Evolutionary conservation across 257 asterid genomes (phyloP), one percentile per base, ranked within the genome.

Genomic region (Fraxinus americana): DNA sequence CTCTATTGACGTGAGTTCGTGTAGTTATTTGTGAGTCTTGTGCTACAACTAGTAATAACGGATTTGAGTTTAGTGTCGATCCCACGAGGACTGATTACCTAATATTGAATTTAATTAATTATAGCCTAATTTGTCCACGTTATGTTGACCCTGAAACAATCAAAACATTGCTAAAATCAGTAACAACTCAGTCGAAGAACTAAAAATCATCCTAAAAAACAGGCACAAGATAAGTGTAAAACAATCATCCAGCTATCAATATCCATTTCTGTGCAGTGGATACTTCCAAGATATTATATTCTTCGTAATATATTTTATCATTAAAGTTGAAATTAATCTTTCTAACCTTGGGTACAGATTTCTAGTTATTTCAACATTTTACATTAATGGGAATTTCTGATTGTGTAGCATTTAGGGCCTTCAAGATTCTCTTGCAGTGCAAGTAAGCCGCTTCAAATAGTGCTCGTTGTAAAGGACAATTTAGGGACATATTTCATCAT

Each of bases 361-460:
- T 70, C 59, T 72, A 23, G 13, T 52, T 76, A 65, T 41, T 61
- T n/a, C 34, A 63, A 12, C 29, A 74, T 71, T 38, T 45, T 45
- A n/a, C 12, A 41, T 25, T 67, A 41, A 72, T 10, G 23, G 30
- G 14, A 70, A 73, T 35, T 63, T 13, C 73, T 74, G 59, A 68
- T 50, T 67, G 39, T 75, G 67, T 75, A 63, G 43, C 48, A 75
- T 73, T 35, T 72, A 36, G 70, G 72, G n/a, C 6, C 68, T 61
- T 23, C 32, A 21, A 16, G 30, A 63, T 63, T 63, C 35, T 63
- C 32, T 63, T 63, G 30, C 35, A 1, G 34, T 23, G 32, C 10
- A 5, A 57, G 68, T 5, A 63, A 63, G 68, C 16, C 11, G 7
- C 32, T 63, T 23, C 17, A 63, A 10, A 25, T 3, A 25, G 68